Percentiles rank a stretch among this genome's conserved stretches.
These are phyloP conservation scores for Sequoiadendron giganteum DNA, from an alignment of 75 land plant species.

Conservation along the genomic window DNA sequence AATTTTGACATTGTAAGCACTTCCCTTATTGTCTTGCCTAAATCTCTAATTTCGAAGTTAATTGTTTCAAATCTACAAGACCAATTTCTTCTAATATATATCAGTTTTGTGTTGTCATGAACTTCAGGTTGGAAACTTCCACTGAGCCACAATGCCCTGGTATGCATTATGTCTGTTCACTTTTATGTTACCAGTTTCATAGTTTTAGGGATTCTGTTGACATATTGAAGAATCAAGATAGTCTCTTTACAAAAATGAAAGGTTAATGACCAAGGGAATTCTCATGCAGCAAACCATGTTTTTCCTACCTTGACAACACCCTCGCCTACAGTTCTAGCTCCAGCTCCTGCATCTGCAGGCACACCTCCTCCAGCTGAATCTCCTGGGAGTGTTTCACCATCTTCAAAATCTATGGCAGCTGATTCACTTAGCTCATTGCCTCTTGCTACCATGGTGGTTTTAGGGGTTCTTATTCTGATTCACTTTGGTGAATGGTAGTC, in stretches of 20 bases:
- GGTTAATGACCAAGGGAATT: not conserved
- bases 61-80: conserved; percentile 3
- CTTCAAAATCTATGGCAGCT: not conserved
- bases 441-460: not conserved
- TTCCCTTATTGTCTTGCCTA: not conserved
- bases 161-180: conserved; percentile 7
- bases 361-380: conserved; percentile 28
- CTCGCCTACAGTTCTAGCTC: not conserved
- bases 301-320: conserved; percentile 27
- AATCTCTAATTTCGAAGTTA: not conserved
- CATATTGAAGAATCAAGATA: not conserved
- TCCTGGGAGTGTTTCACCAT: conserved; percentile 27
- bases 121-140: conserved; percentile 48
- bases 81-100: conserved; percentile 2
- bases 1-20: conserved; percentile 45
- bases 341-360: conserved; percentile 2
- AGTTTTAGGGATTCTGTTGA: not conserved
- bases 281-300: conserved; percentile 1
- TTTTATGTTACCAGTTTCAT: not conserved
- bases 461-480: not conserved
- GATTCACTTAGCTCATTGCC: not conserved
- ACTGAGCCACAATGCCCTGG: conserved; percentile 74
- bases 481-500: not conserved
- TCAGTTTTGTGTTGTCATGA: not conserved
- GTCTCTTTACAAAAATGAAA: not conserved